A percentile compares a stretch with the other conserved stretches of the same genome.
Evolutionary conservation across 768 basidiomycete species (phyloP).

Genomic region (Kwoniella botswanensis): DNA sequence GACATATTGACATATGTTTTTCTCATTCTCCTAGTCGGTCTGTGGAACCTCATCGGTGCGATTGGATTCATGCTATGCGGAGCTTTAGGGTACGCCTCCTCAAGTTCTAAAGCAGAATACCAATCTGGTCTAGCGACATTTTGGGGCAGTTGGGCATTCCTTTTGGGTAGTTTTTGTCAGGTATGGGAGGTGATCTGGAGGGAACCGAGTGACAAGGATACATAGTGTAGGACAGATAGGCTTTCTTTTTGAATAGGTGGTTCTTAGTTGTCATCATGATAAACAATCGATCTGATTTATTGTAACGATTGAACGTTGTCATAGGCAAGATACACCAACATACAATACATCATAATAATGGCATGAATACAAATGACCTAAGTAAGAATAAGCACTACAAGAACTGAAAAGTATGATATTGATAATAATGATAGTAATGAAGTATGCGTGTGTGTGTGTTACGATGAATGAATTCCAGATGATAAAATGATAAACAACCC

Average conservation of each 20-base stretch:
- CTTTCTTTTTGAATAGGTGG: background rate
- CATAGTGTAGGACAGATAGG: background rate
- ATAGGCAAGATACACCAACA: background rate
- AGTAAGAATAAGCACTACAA: background rate
- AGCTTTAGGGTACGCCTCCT: conserved; percentile 63
- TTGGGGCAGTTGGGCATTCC: conserved; percentile 67
- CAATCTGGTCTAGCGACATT: conserved; percentile 66
- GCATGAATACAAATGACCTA: background rate
- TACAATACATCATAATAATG: conserved; percentile 3
- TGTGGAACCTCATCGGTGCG: conserved; percentile 70
- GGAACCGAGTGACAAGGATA: conserved; percentile 18
- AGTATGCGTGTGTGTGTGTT: background rate
- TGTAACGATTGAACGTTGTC: too few relatives aligned
- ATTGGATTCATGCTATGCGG: conserved; percentile 68
- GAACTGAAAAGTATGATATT: background rate
- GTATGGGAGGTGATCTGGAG: conserved; percentile 61
- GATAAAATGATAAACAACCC: background rate
- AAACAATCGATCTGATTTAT: too few relatives aligned
- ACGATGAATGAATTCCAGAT: background rate
- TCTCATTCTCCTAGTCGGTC: conserved; percentile 52
- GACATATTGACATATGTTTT: conserved; percentile 10
- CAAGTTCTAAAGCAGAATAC: conserved; percentile 59
- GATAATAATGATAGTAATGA: background rate
- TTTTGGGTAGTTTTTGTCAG: conserved; percentile 67
- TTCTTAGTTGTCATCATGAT: too few relatives aligned